Evolutionary conservation across 805 yeast genomes (phyloP), one percentile per base, ranked within the genome.

Genomic region (Metahyphopichia silvanorum): DNA sequence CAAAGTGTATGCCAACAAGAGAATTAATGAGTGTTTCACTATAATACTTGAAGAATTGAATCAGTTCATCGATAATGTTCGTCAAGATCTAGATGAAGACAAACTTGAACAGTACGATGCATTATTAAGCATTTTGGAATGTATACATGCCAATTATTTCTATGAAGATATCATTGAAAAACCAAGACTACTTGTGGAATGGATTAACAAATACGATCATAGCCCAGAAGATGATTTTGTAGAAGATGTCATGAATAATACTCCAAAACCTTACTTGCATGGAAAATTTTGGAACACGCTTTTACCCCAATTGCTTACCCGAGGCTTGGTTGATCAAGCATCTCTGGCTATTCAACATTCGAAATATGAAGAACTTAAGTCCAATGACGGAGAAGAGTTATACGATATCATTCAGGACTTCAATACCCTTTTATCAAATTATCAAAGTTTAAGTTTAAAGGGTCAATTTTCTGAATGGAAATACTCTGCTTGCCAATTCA

Each of bases 181-280:
- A 41, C 69, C 79, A 19, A 62, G 63, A 29, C 49, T 66, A 24
- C 54, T 79, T 21, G 55, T 70, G 11, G 69, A 66, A 29, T 84
- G 93, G 93, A 64, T 81, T 16, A 84, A 84, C 48, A 67, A 76
- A 35, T 78, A 81, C 19, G 86, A 82, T 49, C 78, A 81, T 4
- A 74, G 76, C 43, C 89, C 89, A 1, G 76, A 71, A 37, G 63
- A 64, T 13, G 74, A 69, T 17, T 54, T 73, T 20, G 63, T 74
- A 4, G 71, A 76, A 32, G 63, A 55, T 27, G 71, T 72, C 7
- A 61, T 66, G 68, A 55, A 70, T 45, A 49, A 51, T 20, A 58
- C 55, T 14, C 72, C 66, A 1, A 59, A 51, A 28, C 79, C 78
- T 6, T 74, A 66, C 49, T 47, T 49, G 34, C 78, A 69, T 43